Evolutionary conservation across 495 filamentous ascomycete species (phyloP), one percentile per base, ranked within the genome.

Genomic region (Xylaria flabelliformis): DNA sequence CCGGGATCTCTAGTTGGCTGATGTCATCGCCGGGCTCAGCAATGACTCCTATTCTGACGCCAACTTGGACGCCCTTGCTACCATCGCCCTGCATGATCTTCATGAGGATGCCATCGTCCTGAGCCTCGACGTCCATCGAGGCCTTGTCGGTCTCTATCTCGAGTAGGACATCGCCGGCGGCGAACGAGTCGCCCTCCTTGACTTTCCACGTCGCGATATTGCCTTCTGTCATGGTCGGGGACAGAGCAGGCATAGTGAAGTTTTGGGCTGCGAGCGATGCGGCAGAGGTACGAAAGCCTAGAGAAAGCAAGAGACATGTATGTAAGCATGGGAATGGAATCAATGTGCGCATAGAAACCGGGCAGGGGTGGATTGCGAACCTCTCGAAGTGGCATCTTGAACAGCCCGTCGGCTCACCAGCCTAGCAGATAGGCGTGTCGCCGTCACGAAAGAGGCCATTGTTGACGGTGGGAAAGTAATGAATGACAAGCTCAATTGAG

Each of bases 61-160:
- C 93, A 55, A 95, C 92, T 74, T 91, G 83, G 56, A 95, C 84
- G 15, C 82, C 85, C 80, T 94, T 94, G 74, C 85, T 83, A 46
- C 92, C 92, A 75, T 93, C 90, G 32, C 84, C 84, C 82, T 90
- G 85, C 80, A 88, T 87, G 73, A 95, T 93, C 85, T 94, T 95
- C 62, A 92, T 89, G 79, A 95, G 75, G 72, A 92, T 84, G 24
- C 93, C 93, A 72, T 94, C 91, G 48, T 95, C 93, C 80, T 93
- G 92, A 21, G 93, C 93, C 80, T 95, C 93, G n/a, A 95, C 93
- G 72, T 95, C 93, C 91, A 95, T 95, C 50, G 91, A 91, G 24
- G 93, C 93, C 83, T 95, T 95, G 80, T 95, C 93, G 36, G 93
- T 95, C 82, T 95, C 93, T 77, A 95, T 93, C 79, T 95, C 93